Evolutionary conservation across 169 alveolate genomes (phyloP), one percentile per base, ranked within the genome.

Genomic region (Cryptosporidium sp.): DNA sequence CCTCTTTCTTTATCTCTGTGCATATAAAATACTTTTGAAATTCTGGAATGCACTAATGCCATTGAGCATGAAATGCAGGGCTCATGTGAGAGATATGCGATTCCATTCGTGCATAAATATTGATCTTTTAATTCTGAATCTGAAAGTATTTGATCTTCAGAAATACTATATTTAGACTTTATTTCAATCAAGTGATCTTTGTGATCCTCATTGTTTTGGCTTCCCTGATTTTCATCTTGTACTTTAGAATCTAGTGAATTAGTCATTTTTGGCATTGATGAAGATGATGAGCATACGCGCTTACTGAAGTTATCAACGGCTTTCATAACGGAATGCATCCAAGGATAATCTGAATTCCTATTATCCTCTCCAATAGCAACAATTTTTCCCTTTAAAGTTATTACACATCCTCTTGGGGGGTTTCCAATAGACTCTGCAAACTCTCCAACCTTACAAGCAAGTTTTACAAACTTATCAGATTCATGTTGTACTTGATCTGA

Each of bases 51-150:
- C 8, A 97, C 86, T 84, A 97, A 93, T 23, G 99, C 99, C 99
- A 97, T 97, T n/a, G 97, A 96, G 89, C 99, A 97, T 98, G 97
- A 96, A 71, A 97, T 94, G 86, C 99, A 97, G 51, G 99, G 99
- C 91, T 97, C 99, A 61, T 94, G 96, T 48, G 96, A 92, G 71
- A 94, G 60, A 69, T 71, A 96, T 45, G 93, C 98, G 37, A 70
- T 94, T 70, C 95, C 93, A 26, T 94, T 94, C 3, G 96, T 93
- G 85, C 98, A 96, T 10, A 94, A 84, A 75, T 96, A 96, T 60
- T 95, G 94, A 62, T 60, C 75, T 23, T 51, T 39, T 51, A 75
- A 70, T 26, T 53, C 85, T 6, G 86, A 84, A 33, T 72, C 67
- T 7, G 42, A 14, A 52, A 21, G 80, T 18, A 29, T 39, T 0